Conservation (phyloP, 1,284 basidiomycete species). For the Kalmanozyma brasiliensis region DNA sequence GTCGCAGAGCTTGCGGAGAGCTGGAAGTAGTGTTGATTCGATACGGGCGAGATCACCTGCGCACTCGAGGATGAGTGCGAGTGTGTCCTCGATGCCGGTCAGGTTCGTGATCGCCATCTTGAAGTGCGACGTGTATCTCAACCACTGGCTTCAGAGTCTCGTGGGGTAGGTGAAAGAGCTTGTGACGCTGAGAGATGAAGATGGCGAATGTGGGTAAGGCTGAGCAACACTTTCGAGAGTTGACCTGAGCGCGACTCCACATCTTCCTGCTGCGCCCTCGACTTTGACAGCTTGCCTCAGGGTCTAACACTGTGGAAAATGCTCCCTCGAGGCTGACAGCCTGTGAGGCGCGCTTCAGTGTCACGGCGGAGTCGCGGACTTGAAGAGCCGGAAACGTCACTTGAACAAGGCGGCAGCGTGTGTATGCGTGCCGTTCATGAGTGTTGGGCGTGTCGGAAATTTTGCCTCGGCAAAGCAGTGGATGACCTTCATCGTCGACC, state of each 20-base stretch:
- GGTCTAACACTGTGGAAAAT: conserved; percentile 4
- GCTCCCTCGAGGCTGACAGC: too few relatives aligned
- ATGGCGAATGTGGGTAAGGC: not conserved
- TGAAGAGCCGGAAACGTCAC: not conserved
- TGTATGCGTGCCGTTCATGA: not conserved
- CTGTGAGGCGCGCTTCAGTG: not conserved
- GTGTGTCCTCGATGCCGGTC: conserved; percentile 42
- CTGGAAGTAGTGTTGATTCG: conserved; percentile 32
- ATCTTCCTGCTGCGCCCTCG: not conserved
- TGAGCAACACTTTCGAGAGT: conserved; percentile 18
- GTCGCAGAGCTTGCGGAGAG: conserved; percentile 35
- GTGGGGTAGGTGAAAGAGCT: too few relatives aligned
- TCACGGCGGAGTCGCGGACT: not conserved
- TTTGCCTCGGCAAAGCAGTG: not conserved
- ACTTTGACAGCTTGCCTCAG: not conserved
- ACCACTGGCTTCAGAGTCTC: too few relatives aligned
- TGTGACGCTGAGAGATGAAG: not conserved
- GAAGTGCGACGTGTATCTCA: too few relatives aligned
- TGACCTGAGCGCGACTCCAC: conserved; percentile 38
- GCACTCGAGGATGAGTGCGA: conserved; percentile 47
- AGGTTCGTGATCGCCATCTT: conserved; percentile 33
- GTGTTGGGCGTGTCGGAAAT: not conserved
- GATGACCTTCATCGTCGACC: too few relatives aligned
- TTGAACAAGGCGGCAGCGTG: not conserved
- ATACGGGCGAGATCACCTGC: conserved; percentile 17